Base-by-base conservation (phyloP, 768 basidiomycete genomes). In the Jaapia argillacea region DNA sequence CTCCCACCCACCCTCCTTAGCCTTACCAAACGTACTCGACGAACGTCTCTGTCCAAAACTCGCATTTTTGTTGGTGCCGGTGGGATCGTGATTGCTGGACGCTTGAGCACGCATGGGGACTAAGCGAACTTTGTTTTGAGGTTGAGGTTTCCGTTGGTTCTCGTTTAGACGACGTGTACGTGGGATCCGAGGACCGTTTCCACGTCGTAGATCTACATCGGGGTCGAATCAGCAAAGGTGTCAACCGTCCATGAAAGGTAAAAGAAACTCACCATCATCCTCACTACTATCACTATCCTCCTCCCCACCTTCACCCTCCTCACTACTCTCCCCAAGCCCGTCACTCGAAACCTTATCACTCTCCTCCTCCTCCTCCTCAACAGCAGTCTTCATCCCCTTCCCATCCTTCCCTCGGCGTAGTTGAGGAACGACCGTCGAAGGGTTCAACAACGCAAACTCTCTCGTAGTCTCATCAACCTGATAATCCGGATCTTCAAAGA, bases 391-490 rank as follows among this genome's bases (percentile, higher is more conserved):
- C 40, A 62, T 61, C 46, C 47, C 58, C 43, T 40, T 33, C 35
- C 45, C 41, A 37, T 41, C 47, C 25, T 45, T 33, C 28, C 48
- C 47, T 46, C 42, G 24, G 13, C 42, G 21, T 47, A 57, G 55
- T 67, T 63, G 58, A 68, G 75, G 56, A 74, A 73, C 24, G n/a
- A n/a, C n/a, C n/a, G n/a, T n/a, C 75, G 91, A 93, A 12, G 94
- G 94, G 60, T 98, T 92, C 58, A 97, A 77, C 50, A 98, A 62
- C n/a, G 82, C 85, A 59, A 72, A 98, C 66, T 98, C 96, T 53
- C 87, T 71, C 51, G 70, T 86, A 33, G 65, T 74, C 66, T 92
- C 87, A 62, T 98, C 94, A 50, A 99, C 86, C 54, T 84, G 74
- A 60, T 89, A 99, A 44, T 87, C 86, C 3, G 89, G 83, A 56